These are phyloP conservation scores for Candida fluviatilis DNA, from an alignment of 805 yeast genomes.

Conservation along the genomic window DNA sequence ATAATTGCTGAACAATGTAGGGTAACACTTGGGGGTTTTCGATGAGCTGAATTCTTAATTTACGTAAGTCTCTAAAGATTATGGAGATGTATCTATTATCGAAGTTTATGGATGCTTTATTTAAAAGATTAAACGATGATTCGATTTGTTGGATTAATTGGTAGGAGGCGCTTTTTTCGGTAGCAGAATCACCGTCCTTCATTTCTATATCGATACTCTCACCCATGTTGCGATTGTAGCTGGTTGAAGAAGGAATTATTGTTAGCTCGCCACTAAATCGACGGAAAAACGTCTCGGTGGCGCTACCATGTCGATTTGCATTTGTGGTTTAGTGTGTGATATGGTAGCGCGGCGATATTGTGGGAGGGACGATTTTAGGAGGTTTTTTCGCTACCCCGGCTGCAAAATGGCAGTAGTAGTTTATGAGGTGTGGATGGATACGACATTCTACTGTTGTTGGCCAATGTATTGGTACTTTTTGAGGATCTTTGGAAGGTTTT, in stretches of 20 bases:
- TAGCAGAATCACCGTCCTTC: conserved; percentile 14
- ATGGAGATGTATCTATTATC: conserved; percentile 88
- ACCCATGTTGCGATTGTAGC: conserved; percentile 2
- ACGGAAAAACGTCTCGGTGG: no score
- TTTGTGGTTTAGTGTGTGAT: no score
- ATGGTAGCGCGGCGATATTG: background rate
- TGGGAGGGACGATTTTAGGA: no score
- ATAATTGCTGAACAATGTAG: conserved; percentile 50
- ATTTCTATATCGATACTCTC: conserved; percentile 14
- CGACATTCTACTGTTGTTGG: no score
- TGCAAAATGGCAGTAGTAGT: no score
- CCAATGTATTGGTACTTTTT: no score
- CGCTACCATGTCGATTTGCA: background rate
- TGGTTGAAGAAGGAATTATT: background rate
- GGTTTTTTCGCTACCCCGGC: no score
- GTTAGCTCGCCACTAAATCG: no score
- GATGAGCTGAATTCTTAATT: conserved; percentile 62
- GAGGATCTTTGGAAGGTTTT: no score
- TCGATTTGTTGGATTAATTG: conserved; percentile 33
- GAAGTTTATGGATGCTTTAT: conserved; percentile 62
- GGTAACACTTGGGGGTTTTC: conserved; percentile 43
- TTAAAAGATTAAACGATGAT: conserved; percentile 42
- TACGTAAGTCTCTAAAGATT: conserved; percentile 77
- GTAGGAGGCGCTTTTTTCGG: conserved; percentile 7
- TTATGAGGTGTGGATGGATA: no score